phyloP scores from a whole-genome alignment of 176 grass and related monocot species.

The Musa beccarii region DNA sequence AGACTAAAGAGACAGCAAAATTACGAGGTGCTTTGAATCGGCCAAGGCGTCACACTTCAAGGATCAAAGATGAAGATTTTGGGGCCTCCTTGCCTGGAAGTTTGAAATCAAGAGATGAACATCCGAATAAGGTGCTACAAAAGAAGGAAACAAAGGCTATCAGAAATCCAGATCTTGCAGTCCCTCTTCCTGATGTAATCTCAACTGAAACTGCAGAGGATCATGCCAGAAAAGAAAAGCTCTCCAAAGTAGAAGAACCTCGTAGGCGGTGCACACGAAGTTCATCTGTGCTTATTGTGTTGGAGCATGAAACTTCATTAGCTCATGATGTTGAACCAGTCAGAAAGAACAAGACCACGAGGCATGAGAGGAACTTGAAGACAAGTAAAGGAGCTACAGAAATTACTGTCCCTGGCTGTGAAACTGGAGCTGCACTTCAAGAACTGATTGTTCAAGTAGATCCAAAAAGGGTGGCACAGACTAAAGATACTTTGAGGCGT shows the following conservation, averaged over 20 bases:
- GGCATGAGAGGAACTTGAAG: background rate
- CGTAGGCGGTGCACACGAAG: conserved; percentile 11
- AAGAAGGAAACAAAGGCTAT: background rate
- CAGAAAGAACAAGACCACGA: background rate
- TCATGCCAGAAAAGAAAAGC: background rate
- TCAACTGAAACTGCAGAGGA: background rate
- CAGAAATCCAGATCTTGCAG: background rate
- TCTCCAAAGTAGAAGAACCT: background rate
- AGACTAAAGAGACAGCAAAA: background rate
- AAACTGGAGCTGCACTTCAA: conserved; percentile 2
- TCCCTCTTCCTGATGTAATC: conserved; percentile 1
- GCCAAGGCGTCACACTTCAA: background rate
- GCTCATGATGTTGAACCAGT: conserved; percentile 7
- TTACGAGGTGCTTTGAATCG: background rate
- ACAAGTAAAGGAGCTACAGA: background rate
- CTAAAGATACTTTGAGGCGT: background rate
- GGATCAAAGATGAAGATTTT: background rate
- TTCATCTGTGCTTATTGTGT: conserved; percentile 8
- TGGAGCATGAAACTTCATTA: conserved; percentile 1
- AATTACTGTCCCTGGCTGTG: background rate
- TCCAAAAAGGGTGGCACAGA: background rate
- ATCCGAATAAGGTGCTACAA: background rate
- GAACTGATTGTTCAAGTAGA: background rate
- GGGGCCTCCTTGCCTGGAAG: background rate
- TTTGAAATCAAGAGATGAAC: background rate